phyloP scores from a whole-genome alignment of 1,284 basidiomycete species.

The Psilocybe mexicana region DNA sequence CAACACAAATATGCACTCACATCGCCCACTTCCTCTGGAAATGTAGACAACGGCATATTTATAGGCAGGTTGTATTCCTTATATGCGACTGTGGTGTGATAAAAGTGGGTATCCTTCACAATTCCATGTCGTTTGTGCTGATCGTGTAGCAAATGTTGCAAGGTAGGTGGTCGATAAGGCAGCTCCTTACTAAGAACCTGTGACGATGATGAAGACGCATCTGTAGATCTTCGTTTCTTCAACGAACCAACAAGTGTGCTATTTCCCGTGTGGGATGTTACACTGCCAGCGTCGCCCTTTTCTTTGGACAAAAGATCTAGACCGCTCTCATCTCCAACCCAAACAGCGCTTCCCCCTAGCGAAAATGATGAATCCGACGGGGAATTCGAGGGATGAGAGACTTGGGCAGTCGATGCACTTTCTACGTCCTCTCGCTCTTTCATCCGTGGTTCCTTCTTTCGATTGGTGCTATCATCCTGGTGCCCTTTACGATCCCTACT shows the following conservation, averaged over 20 bases:
- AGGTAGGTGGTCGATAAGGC: constrained; percentile 30
- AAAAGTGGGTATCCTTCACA: constrained; percentile 91
- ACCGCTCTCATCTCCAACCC: constrained; percentile 73
- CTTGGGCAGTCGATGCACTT: constrained; percentile 34
- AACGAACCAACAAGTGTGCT: constrained; percentile 39
- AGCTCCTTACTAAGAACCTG: constrained; percentile 40
- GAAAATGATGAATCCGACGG: constrained; percentile 72
- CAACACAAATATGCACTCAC: constrained; percentile 43
- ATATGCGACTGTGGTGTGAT: constrained; percentile 82
- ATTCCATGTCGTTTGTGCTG: constrained; percentile 47
- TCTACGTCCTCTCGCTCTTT: constrained; percentile 45
- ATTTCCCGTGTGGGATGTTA: constrained; percentile 34
- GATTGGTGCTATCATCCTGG: constrained; percentile 27
- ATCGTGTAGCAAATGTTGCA: constrained; percentile 43
- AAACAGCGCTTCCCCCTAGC: constrained; percentile 74
- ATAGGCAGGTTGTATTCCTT: constrained; percentile 81
- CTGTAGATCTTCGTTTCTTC: constrained; percentile 66
- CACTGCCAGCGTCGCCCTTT: constrained; percentile 37
- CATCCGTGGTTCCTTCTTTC: constrained; percentile 27
- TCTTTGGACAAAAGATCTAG: constrained; percentile 41
- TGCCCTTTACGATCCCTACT: constrained; percentile 34
- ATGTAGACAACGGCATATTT: constrained; percentile 82
- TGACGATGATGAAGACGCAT: constrained; percentile 70
- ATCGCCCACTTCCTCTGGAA: constrained; percentile 94
- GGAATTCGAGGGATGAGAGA: constrained; percentile 38